Evolutionary conservation across 139 green algal species (phyloP).

Genomic region (Coelastrella sp.): DNA sequence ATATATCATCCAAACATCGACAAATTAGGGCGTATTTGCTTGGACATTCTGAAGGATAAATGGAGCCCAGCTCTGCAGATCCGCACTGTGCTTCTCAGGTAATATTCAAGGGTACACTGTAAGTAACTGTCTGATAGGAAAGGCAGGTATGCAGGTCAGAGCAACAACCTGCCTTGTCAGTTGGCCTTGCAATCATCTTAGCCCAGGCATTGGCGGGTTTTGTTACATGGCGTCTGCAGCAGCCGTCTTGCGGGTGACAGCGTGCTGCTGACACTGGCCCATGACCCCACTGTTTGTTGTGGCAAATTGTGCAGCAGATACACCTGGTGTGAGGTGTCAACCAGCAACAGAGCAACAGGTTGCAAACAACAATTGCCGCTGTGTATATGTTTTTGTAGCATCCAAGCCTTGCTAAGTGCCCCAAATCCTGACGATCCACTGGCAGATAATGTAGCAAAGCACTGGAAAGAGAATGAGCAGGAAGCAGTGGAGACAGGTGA

Average conservation of each 20-base stretch:
- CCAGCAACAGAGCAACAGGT: no score
- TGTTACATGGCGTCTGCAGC: no score
- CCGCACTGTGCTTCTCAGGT: conserved; percentile 95
- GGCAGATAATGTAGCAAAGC: conserved; percentile 95
- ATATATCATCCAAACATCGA: conserved; percentile 99
- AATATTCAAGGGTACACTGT: not conserved
- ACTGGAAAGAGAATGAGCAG: conserved; percentile 97
- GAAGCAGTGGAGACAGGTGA: conserved; percentile 81
- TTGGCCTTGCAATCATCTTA: no score
- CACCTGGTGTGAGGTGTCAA: not conserved
- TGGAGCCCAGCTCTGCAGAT: conserved; percentile 99
- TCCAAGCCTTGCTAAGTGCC: conserved; percentile 96
- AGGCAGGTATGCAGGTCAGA: no score
- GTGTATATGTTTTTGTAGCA: conserved; percentile 64
- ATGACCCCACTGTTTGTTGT: no score
- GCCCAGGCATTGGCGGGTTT: no score
- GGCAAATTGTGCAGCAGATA: no score
- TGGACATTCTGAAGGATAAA: conserved; percentile 99
- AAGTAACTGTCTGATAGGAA: not conserved
- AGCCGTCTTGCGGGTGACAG: no score
- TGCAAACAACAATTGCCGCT: no score
- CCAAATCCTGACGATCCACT: conserved; percentile 99
- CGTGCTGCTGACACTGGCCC: no score
- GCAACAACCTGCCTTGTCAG: no score
- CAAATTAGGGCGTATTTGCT: conserved; percentile 98